These are phyloP conservation scores for Beta macrorhiza DNA, from an alignment of 179 eudicot species.

Conservation along the genomic window DNA sequence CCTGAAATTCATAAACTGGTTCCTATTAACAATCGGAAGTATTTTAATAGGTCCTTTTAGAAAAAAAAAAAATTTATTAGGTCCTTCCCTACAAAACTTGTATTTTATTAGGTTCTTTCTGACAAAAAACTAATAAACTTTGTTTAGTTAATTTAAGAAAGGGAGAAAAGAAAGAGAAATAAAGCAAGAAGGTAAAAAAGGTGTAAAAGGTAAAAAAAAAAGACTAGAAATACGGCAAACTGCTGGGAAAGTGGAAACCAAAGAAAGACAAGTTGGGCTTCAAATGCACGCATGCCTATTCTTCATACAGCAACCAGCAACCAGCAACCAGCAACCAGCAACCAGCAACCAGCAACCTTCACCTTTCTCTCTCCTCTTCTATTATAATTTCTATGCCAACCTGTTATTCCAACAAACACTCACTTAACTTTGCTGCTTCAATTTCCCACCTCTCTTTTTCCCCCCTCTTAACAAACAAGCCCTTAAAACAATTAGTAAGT, in stretches of 20 bases:
- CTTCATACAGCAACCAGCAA: neutral
- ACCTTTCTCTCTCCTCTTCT: neutral
- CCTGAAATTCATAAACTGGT: too few relatives aligned
- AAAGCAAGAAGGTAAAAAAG: neutral
- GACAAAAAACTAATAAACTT: neutral
- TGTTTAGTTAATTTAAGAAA: neutral
- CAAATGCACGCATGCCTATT: conserved; percentile 33
- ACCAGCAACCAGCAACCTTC: neutral
- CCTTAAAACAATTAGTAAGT: neutral
- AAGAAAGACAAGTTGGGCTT: conserved; percentile 36
- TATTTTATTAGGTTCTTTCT: too few relatives aligned
- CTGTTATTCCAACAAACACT: conserved; percentile 26
- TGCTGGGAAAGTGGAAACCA: conserved; percentile 40
- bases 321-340: neutral
- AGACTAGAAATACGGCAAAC: conserved; percentile 24
- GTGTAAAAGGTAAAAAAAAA: neutral
- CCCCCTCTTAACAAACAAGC: conserved; percentile 21
- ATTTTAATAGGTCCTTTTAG: too few relatives aligned
- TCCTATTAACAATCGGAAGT: too few relatives aligned
- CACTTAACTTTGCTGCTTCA: conserved; percentile 24
- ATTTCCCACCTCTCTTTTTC: conserved; percentile 35
- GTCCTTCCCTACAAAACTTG: too few relatives aligned
- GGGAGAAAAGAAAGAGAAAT: neutral
- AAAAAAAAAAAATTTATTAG: too few relatives aligned
- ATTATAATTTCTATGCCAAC: conserved; percentile 14